Evolutionary conservation across 371 early-diverging fungal genomes (phyloP).

Genomic region (Mucor plumbeus): DNA sequence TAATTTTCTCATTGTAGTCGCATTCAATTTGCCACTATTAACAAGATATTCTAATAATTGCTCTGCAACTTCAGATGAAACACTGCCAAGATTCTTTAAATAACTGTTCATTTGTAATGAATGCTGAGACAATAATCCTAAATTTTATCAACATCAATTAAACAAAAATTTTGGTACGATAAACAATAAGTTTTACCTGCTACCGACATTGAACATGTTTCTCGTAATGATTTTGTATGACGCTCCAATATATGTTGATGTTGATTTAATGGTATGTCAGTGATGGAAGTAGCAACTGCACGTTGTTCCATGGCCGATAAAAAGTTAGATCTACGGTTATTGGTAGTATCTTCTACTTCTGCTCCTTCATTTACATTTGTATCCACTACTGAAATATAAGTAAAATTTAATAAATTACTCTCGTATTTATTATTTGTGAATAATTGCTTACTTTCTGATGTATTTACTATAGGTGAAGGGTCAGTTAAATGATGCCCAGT

Average conservation of each 20-base stretch:
- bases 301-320: conserved; percentile 27
- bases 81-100: conserved; percentile 18
- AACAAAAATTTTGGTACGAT: neutral
- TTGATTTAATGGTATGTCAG: neutral
- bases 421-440: neutral
- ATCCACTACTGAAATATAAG: neutral
- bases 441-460: neutral
- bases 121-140: conserved; percentile 36
- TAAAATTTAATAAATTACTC: neutral
- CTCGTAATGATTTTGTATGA: conserved; percentile 28
- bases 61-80: conserved; percentile 38
- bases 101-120: conserved; percentile 19
- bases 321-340: conserved; percentile 15
- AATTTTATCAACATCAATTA: neutral
- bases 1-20: conserved; percentile 31
- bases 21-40: conserved; percentile 33
- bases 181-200: conserved; percentile 24
- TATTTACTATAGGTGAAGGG: conserved; percentile 7
- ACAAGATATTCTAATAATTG: conserved; percentile 30
- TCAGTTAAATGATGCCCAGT: conserved; percentile 13
- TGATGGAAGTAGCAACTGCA: neutral
- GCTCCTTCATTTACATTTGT: neutral
- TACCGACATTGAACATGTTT: conserved; percentile 33
- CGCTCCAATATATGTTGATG: conserved; percentile 13
- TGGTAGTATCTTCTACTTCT: neutral